Percentiles rank a stretch among this genome's conserved stretches.
Evolutionary conservation across 441 rosid species (phyloP).

Genomic region (Eutrema salsugineum): DNA sequence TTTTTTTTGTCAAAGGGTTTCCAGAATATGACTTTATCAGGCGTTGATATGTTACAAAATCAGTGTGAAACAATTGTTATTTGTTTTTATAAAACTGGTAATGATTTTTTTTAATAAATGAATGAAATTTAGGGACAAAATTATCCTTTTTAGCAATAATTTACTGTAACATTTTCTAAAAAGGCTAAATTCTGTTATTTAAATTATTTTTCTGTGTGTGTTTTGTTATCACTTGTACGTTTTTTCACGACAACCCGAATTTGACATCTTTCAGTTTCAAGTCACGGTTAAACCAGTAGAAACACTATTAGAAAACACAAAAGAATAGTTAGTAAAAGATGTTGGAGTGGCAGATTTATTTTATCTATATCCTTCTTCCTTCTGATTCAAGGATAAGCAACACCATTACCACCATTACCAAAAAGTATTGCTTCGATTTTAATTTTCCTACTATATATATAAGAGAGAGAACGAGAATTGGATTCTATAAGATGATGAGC

Average conservation of each 20-base stretch:
- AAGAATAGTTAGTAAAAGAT: neutral
- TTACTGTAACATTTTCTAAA: too few species aligned
- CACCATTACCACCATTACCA: neutral
- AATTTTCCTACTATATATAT: neutral
- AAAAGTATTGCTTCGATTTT: constrained; percentile 11
- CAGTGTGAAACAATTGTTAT: too few species aligned
- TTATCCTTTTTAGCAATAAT: too few species aligned
- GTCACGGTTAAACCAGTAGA: neutral
- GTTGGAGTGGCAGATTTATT: neutral
- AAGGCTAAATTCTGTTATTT: too few species aligned
- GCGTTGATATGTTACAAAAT: too few species aligned
- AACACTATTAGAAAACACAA: neutral
- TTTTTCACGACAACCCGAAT: neutral
- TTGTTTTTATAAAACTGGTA: too few species aligned
- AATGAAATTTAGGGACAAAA: too few species aligned
- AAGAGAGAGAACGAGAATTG: neutral
- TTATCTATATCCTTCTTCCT: neutral
- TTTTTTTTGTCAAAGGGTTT: too few species aligned
- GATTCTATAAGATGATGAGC: neutral
- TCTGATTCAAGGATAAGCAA: constrained; percentile 19
- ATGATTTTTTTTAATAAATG: too few species aligned
- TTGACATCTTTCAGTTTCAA: neutral
- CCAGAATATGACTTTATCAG: too few species aligned
- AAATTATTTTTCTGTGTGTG: neutral
- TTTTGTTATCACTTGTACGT: neutral